Evolutionary conservation across 2,329 filamentous ascomycete species (phyloP).

Genomic region (Annulohypoxylon truncatum): DNA sequence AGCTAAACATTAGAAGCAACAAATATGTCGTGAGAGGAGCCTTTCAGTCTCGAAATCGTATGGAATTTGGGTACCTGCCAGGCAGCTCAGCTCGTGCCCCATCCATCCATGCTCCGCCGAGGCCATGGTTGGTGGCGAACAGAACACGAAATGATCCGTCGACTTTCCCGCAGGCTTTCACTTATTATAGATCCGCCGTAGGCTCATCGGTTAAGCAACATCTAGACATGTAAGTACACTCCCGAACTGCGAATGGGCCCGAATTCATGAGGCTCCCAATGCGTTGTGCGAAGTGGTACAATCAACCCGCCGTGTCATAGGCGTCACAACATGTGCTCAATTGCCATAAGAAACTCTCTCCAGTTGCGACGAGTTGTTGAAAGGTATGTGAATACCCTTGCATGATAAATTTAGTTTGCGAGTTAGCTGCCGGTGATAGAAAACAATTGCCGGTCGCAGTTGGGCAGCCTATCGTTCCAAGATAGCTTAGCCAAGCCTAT

Average conservation of each 20-base stretch:
- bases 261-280: slow-evolving; percentile 28
- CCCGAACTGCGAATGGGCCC: slow-evolving; percentile 16
- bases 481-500: slow-evolving; percentile 35
- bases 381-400: slow-evolving; percentile 28
- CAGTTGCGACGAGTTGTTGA: slow-evolving; percentile 18
- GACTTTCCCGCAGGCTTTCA: slow-evolving; percentile 10
- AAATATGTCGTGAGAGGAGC: slow-evolving; percentile 15
- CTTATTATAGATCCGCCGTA: slow-evolving; percentile 2
- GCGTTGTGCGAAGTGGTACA: slow-evolving; percentile 17
- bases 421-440: slow-evolving; percentile 39
- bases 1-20: slow-evolving; percentile 23
- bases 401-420: slow-evolving; percentile 39
- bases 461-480: slow-evolving; percentile 31
- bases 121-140: slow-evolving; percentile 25
- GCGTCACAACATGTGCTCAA: slow-evolving; percentile 30
- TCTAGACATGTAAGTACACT: background rate
- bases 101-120: slow-evolving; percentile 24
- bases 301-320: slow-evolving; percentile 19
- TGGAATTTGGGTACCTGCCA: slow-evolving; percentile 10
- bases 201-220: slow-evolving; percentile 2
- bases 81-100: slow-evolving; percentile 33
- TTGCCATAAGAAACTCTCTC: slow-evolving; percentile 9
- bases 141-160: slow-evolving; percentile 23
- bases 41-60: slow-evolving; percentile 15
- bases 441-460: slow-evolving; percentile 40